Base-by-base conservation (phyloP, 2,329 filamentous ascomycete genomes). In the Colletotrichum agaves region DNA sequence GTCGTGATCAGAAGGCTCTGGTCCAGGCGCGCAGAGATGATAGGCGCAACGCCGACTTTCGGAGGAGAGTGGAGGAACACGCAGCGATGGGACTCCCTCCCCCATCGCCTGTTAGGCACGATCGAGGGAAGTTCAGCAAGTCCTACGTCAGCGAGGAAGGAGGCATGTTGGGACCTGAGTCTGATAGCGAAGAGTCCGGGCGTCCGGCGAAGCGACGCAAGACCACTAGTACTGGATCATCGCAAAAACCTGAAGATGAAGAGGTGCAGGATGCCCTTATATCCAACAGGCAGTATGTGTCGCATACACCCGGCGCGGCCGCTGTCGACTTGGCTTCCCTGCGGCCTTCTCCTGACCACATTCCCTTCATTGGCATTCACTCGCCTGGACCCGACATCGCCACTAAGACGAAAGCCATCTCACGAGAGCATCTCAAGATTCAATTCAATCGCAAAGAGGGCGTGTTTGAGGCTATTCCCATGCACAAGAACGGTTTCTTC, bases 351-450 rank as follows among this genome's bases (percentile, higher is more conserved):
- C 87, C 88, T 0, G 78, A 86, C 68, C 84, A 89, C 64, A 87
- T 89, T 62, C 88, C 90, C 3, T 85, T 92, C 65, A 84, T 94
- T 55, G 88, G 88, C 37, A 92, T 94, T 49, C 92, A 94, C 76
- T 92, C 91, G 3, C 88, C 88, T 0, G 86, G 86, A 2, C 86
- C 86, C 5, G 82, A 87, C 55, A 87, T 88, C 68, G 86, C 88
- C 3, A 82, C 78, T 67, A 88, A 86, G 70, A 92, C 91, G 57
- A 92, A 91, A 74, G 87, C 86, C 57, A 94, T 94, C 61, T 94
- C 92, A 3, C 84, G 91, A 69, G 83, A 91, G 72, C 92, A 95
- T 76, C 82, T 93, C 55, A 90, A 89, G 73, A 93, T 95, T 72
- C 82, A 86, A 52, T 94, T 90, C 78, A 91, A 92, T 73, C 83